Conservation (phyloP, 768 basidiomycete genomes). For the Grammothele lineata region DNA sequence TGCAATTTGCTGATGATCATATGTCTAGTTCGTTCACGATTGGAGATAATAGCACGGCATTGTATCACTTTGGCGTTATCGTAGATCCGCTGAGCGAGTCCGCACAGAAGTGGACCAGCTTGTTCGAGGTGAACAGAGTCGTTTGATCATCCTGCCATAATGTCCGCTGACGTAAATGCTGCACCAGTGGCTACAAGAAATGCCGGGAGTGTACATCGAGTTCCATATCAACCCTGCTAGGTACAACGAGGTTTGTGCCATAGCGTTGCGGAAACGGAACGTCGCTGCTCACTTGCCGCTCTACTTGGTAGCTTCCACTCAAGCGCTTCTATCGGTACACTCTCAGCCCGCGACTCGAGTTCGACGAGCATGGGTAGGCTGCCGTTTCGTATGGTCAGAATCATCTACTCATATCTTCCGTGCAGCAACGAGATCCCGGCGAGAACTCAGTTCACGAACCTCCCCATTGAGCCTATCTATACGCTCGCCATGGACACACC, state of each 20-base stretch:
- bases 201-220: slow-evolving; percentile 64
- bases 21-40: slow-evolving; percentile 56
- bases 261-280: too few species aligned
- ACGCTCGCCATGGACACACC: slow-evolving; percentile 93
- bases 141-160: neutral
- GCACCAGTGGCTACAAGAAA: slow-evolving; percentile 64
- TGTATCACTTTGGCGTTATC: slow-evolving; percentile 67
- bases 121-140: slow-evolving; percentile 64
- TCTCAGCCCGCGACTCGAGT: slow-evolving; percentile 49
- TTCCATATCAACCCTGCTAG: slow-evolving; percentile 75
- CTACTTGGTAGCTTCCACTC: slow-evolving; percentile 61
- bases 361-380: slow-evolving; percentile 68
- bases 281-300: too few species aligned
- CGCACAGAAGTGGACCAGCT: slow-evolving; percentile 81
- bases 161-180: neutral
- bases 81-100: slow-evolving; percentile 83
- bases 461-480: slow-evolving; percentile 86
- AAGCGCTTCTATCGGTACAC: slow-evolving; percentile 92
- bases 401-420: neutral
- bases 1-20: slow-evolving; percentile 3
- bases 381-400: neutral
- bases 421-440: slow-evolving; percentile 55
- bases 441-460: slow-evolving; percentile 56
- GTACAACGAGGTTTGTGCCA: slow-evolving; percentile 56
- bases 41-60: slow-evolving; percentile 64